Conservation (phyloP, 805 yeast genomes). For the Torulaspora indica region DNA sequence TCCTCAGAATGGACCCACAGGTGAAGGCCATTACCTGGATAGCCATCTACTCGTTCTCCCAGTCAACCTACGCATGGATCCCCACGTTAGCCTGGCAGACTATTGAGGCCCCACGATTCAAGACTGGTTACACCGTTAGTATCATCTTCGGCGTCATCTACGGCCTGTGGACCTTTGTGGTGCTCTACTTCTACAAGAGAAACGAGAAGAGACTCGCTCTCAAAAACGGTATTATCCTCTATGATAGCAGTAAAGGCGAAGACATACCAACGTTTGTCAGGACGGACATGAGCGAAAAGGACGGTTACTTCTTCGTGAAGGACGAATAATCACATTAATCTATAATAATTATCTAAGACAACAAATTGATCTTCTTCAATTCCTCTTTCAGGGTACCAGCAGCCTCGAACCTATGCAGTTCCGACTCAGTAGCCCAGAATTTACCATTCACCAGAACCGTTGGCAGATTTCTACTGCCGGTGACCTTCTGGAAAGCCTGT, state of each 20-base stretch:
- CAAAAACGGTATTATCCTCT: conserved; percentile 47
- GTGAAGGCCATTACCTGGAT: conserved; percentile 54
- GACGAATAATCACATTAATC: conserved; percentile 1
- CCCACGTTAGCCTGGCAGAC: conserved; percentile 52
- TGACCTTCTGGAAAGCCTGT: conserved; percentile 31
- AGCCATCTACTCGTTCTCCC: conserved; percentile 53
- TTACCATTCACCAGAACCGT: conserved; percentile 34
- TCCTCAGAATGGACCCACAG: conserved; percentile 53
- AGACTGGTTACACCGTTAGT: conserved; percentile 50
- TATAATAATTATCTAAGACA: conserved; percentile 9
- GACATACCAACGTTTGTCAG: conserved; percentile 31
- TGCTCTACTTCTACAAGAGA: conserved; percentile 49
- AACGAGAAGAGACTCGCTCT: conserved; percentile 46
- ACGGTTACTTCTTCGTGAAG: conserved; percentile 29
- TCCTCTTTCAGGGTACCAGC: conserved; percentile 25
- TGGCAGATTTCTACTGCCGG: conserved; percentile 35
- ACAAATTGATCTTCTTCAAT: conserved; percentile 29
- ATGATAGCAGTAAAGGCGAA: conserved; percentile 39
- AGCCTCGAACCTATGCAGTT: conserved; percentile 30
- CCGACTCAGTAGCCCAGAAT: conserved; percentile 35
- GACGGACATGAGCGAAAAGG: conserved; percentile 26
- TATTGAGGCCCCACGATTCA: conserved; percentile 52
- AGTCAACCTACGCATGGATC: conserved; percentile 56
- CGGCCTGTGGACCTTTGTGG: conserved; percentile 48
- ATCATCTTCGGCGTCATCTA: conserved; percentile 45